Conservation (phyloP, 208 protist genomes). For the Acanthamoeba lenticulata region DNA sequence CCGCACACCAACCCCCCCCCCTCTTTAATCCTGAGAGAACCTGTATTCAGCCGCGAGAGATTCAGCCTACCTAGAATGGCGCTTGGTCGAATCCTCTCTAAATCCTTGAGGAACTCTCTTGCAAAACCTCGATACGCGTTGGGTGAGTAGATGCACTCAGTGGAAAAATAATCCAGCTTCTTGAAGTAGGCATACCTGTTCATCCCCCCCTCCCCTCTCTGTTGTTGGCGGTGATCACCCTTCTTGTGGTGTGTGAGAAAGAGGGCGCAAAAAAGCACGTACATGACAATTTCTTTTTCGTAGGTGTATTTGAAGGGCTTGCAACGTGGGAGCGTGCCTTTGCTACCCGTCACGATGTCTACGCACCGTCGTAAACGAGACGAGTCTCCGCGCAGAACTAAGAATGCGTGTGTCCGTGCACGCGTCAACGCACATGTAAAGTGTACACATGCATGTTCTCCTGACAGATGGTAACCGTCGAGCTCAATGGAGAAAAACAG, state of each 20-base stretch:
- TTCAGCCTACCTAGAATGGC: slow-evolving; percentile 86
- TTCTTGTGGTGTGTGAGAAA: too few species aligned
- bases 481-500: too few species aligned
- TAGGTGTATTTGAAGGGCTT: slow-evolving; percentile 98
- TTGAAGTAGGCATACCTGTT: slow-evolving; percentile 95
- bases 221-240: too few species aligned
- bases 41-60: too few species aligned
- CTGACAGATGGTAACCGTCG: too few species aligned
- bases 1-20: too few species aligned
- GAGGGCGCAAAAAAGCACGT: neutral
- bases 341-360: slow-evolving; percentile 81
- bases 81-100: slow-evolving; percentile 92
- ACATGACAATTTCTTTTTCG: slow-evolving; percentile 98
- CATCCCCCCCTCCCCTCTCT: too few species aligned
- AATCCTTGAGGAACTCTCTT: slow-evolving; percentile 94
- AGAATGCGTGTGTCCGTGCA: neutral
- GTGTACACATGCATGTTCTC: neutral
- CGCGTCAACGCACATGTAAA: too few species aligned
- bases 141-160: slow-evolving; percentile 97
- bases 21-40: neutral
- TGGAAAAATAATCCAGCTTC: slow-evolving; percentile 97
- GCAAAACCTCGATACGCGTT: slow-evolving; percentile 95
- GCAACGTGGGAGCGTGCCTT: slow-evolving; percentile 86
- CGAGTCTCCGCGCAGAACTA: slow-evolving; percentile 93
- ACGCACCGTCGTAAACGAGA: slow-evolving; percentile 92